Conservation (phyloP, 1,139 yeast genomes). For the Diutina mesorugosa region DNA sequence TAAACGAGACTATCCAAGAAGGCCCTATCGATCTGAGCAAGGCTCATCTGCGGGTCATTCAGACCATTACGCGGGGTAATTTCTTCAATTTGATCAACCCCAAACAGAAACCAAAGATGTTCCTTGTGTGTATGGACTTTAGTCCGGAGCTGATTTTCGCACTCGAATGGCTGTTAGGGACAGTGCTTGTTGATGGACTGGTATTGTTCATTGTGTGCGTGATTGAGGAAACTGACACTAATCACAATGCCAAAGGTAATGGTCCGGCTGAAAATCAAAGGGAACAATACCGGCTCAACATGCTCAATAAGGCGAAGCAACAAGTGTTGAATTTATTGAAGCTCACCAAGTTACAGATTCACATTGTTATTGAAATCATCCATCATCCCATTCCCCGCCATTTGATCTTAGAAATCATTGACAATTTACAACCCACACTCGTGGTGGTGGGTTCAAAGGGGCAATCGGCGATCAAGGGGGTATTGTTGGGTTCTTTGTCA, state of each 20-base stretch:
- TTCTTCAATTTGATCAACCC: conserved; percentile 42
- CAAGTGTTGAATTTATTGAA: conserved; percentile 46
- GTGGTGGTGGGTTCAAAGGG: conserved; percentile 80
- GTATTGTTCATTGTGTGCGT: conserved; percentile 73
- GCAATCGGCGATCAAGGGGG: conserved; percentile 63
- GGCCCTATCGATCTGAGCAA: conserved; percentile 50
- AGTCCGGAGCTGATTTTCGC: conserved; percentile 82
- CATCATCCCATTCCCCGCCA: conserved; percentile 87
- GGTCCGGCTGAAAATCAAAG: conserved; percentile 27
- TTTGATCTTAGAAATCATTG: conserved; percentile 69
- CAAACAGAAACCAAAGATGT: conserved; percentile 50
- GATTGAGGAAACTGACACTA: conserved; percentile 50
- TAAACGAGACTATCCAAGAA: conserved; percentile 47
- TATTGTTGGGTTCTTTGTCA: conserved; percentile 60
- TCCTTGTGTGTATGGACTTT: conserved; percentile 67
- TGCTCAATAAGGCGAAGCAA: conserved; percentile 50
- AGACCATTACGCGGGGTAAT: conserved; percentile 62
- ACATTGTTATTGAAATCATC: conserved; percentile 61
- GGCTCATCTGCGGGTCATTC: conserved; percentile 42
- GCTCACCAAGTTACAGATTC: conserved; percentile 64
- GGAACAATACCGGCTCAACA: conserved; percentile 39
- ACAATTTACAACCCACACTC: conserved; percentile 69
- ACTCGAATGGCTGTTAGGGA: conserved; percentile 81
- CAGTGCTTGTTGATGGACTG: conserved; percentile 75
- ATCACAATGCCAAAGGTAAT: conserved; percentile 31